These are phyloP conservation scores for Colletotrichum paranaense DNA, from an alignment of 2,329 filamentous ascomycete species.

Conservation along the genomic window DNA sequence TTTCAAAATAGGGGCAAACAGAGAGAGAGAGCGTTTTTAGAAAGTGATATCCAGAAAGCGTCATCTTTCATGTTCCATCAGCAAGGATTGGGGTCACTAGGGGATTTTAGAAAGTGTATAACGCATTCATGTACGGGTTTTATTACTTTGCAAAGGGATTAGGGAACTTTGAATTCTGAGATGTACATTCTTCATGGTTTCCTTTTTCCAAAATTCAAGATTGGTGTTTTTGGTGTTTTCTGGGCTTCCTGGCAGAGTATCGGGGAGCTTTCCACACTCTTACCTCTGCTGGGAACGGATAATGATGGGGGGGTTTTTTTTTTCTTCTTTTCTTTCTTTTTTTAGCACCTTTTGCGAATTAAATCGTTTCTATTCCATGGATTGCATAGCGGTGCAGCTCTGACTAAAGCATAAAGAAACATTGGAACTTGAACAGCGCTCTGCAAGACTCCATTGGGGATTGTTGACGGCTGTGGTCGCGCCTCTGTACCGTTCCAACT, in stretches of 20 bases:
- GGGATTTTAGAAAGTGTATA: neutral
- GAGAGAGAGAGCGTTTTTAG: neutral
- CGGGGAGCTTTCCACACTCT: neutral
- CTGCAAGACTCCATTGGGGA: too few relatives aligned
- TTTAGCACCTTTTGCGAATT: neutral
- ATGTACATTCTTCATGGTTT: neutral
- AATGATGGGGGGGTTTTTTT: neutral
- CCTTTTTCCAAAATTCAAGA: neutral
- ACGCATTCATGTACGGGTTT: neutral
- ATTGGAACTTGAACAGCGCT: too few relatives aligned
- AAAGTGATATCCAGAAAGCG: conserved; percentile 28
- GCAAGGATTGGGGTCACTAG: neutral
- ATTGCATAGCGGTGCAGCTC: too few relatives aligned
- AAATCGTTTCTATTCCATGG: neutral
- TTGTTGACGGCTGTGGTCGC: too few relatives aligned
- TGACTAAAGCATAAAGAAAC: too few relatives aligned
- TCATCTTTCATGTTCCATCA: conserved; percentile 4
- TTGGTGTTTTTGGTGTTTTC: neutral
- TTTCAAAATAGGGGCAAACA: neutral
- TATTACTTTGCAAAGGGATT: too few relatives aligned
- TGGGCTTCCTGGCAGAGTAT: neutral
- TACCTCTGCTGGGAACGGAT: neutral
- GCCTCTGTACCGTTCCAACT: too few relatives aligned
- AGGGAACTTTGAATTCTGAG: too few relatives aligned
- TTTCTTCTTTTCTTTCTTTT: too few relatives aligned